Evolutionary conservation across 2,329 filamentous ascomycete genomes (phyloP).

Genomic region (Xylariomycetidae sp.): DNA sequence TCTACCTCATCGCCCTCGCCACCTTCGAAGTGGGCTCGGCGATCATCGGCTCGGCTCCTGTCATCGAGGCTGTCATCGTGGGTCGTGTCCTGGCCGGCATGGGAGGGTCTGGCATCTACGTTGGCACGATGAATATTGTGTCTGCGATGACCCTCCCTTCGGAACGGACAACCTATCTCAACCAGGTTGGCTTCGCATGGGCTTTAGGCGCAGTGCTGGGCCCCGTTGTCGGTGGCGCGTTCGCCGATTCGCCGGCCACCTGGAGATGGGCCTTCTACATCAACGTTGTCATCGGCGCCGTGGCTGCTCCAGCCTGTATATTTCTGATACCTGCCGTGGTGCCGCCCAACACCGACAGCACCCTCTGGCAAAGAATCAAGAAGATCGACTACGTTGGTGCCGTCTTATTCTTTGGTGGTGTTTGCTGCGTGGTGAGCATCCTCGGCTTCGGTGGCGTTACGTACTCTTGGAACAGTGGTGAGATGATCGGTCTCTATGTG

Average conservation of each 20-base stretch:
- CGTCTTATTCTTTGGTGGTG: conserved; percentile 4
- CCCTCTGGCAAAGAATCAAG: background rate
- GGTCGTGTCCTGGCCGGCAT: conserved; percentile 3
- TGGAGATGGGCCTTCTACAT: conserved; percentile 44
- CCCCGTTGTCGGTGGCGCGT: conserved; percentile 36
- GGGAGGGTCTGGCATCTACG: conserved; percentile 6
- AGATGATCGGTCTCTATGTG: conserved; percentile 6
- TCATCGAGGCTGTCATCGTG: background rate
- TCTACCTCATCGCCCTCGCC: conserved; percentile 3
- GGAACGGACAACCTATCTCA: background rate
- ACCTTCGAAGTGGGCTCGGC: conserved; percentile 5
- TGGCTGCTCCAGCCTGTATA: conserved; percentile 1
- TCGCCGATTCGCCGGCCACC: conserved; percentile 29
- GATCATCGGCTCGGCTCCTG: conserved; percentile 2
- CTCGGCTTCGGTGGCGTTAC: conserved; percentile 4
- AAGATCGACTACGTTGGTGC: conserved; percentile 3
- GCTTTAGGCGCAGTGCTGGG: conserved; percentile 20
- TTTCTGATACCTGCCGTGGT: background rate
- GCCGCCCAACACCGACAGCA: background rate
- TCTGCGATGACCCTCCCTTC: background rate
- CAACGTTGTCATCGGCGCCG: conserved; percentile 25
- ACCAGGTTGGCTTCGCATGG: background rate
- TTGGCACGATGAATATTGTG: conserved; percentile 3
- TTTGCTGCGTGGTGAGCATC: conserved; percentile 1
- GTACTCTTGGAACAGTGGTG: conserved; percentile 3